Conservation (phyloP, 331 rosid genomes). For the Erythrophleum ivorense region DNA sequence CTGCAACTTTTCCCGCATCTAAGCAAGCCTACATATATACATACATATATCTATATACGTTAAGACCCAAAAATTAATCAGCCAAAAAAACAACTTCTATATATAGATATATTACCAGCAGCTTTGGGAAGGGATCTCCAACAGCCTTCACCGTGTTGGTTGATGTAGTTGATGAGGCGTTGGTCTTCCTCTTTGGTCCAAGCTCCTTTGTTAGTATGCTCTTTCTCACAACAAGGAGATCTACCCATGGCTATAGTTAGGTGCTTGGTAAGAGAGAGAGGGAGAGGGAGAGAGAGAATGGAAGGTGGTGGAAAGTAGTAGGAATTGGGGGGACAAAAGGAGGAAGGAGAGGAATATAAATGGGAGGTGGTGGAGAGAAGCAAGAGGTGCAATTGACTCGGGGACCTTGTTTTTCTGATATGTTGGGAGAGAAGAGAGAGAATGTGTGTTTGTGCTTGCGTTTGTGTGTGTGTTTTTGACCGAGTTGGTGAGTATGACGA, state of each 20-base stretch:
- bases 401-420: conserved; percentile 20
- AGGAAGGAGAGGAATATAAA: conserved; percentile 42
- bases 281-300: neutral
- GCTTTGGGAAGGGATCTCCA: conserved; percentile 68
- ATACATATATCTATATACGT: neutral
- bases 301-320: neutral
- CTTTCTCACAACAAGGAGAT: conserved; percentile 62
- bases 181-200: conserved; percentile 73
- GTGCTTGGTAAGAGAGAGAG: neutral
- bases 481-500: conserved; percentile 59
- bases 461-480: conserved; percentile 47
- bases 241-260: conserved; percentile 48
- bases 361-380: conserved; percentile 38
- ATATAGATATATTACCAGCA: conserved; percentile 43
- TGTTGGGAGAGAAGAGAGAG: neutral
- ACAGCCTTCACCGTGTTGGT: conserved; percentile 54
- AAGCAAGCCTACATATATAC: conserved; percentile 44
- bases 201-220: conserved; percentile 62
- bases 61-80: neutral
- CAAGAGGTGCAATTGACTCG: conserved; percentile 48
- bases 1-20: conserved; percentile 76
- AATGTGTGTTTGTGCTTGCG: neutral
- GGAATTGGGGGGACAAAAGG: conserved; percentile 6
- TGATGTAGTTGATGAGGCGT: conserved; percentile 58
- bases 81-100: no score